A percentile compares a stretch with the other conserved stretches of the same genome.
phyloP scores from a whole-genome alignment of 495 filamentous ascomycete species.

The Neurospora sp. region DNA sequence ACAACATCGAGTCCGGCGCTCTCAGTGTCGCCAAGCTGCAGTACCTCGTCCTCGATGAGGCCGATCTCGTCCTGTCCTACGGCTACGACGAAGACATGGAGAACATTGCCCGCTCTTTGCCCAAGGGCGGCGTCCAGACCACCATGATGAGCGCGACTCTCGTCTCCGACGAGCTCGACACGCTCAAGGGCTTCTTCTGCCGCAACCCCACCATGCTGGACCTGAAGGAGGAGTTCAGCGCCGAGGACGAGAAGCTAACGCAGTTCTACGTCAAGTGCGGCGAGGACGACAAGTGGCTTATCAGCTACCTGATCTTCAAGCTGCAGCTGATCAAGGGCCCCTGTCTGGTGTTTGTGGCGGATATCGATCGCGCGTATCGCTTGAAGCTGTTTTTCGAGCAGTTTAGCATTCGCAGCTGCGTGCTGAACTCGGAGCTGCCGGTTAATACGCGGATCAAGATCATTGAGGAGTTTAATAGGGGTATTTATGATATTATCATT shows the following conservation, averaged over 20 bases:
- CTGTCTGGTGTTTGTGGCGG: slow-evolving; percentile 84
- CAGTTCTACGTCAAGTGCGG: slow-evolving; percentile 86
- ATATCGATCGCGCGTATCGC: slow-evolving; percentile 88
- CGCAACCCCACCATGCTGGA: slow-evolving; percentile 66
- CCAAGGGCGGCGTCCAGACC: slow-evolving; percentile 70
- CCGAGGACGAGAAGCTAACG: slow-evolving; percentile 60
- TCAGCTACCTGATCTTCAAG: slow-evolving; percentile 90
- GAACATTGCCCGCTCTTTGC: slow-evolving; percentile 60
- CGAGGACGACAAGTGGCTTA: slow-evolving; percentile 94
- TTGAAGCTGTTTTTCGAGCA: slow-evolving; percentile 95
- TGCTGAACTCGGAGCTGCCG: slow-evolving; percentile 90
- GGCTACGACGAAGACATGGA: slow-evolving; percentile 88
- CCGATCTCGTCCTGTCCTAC: slow-evolving; percentile 88
- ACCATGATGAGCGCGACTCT: slow-evolving; percentile 91
- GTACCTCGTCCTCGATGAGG: slow-evolving; percentile 87
- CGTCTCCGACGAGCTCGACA: slow-evolving; percentile 74
- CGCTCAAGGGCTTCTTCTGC: slow-evolving; percentile 78
- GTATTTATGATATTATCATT: slow-evolving; percentile 85
- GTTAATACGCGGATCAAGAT: slow-evolving; percentile 89
- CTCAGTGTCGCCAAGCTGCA: slow-evolving; percentile 60
- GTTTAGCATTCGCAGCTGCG: slow-evolving; percentile 86
- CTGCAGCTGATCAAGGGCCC: slow-evolving; percentile 91
- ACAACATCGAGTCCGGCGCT: slow-evolving; percentile 57
- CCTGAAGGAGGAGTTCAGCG: slow-evolving; percentile 57
- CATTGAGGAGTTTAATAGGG: slow-evolving; percentile 84